Base-by-base conservation (phyloP, 345 rosid genomes). In the Arabis hirsuta region DNA sequence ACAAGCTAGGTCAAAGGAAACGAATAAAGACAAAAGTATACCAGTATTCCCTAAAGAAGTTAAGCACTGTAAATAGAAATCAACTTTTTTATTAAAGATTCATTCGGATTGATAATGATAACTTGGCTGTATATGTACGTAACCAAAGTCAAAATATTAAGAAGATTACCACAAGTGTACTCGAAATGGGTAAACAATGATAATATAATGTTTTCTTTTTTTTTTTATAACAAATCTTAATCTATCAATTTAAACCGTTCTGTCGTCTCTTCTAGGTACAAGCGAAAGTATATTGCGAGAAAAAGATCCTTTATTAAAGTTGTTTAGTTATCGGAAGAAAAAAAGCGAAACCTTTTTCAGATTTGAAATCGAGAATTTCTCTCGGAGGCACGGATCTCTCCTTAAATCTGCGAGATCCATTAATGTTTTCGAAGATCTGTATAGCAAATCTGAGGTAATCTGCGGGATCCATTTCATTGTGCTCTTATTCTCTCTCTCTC, bases 371-470 rank as follows among this genome's bases (percentile, higher is more conserved):
- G 43, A 55, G 2, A 47, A 16, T 16, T 13, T 48, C 5, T 2
- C n/a, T 9, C n/a, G 13, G 5, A 62, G 24, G 44, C 46, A 31
- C n/a, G 11, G 50, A 72, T 64, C 71, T 55, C 26, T 63, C 57
- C 24, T 66, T 55, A 11, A 66, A 67, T 65, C 77, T 55, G 16
- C 22, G 12, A 59, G 66, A 57, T 65, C 59, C 43, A 13, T 73
- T 65, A 14, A 65, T 63, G 39, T 13, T 74, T 13, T 50, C 55
- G 46, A 31, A 50, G 60, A 66, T 73, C 77, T 26, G 6, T 50
- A 4, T 12, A 57, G 3, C 53, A 50, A 73, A 65, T 44, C 78
- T 60, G 14, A 74, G 78, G 78, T 74, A 74, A 67, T 50, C 61
- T 51, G 29, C 34, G 48, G 19, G 56, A 56, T 12, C 24, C 72